Conservation (phyloP, 805 yeast species). For the Saccharomycopsis microspora region DNA sequence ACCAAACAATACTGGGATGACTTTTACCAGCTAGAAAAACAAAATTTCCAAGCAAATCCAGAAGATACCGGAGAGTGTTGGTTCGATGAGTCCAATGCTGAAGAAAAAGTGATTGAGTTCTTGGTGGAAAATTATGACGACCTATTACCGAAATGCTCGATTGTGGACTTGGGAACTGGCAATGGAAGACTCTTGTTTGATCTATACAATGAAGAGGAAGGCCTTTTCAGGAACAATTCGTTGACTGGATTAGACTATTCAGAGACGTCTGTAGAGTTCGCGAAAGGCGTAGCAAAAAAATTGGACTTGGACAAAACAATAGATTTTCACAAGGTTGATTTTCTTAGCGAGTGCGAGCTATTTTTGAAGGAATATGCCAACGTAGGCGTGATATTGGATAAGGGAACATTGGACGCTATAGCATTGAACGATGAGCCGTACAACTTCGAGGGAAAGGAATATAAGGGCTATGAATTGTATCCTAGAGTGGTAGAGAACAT, state of each 20-base stretch:
- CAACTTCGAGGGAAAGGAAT: slow-evolving; percentile 22
- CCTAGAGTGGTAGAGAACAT: slow-evolving; percentile 46
- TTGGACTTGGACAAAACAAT: slow-evolving; percentile 27
- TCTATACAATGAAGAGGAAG: slow-evolving; percentile 51
- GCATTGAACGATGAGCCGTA: slow-evolving; percentile 61
- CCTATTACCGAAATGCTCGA: slow-evolving; percentile 22
- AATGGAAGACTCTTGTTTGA: slow-evolving; percentile 84
- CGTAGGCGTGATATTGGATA: slow-evolving; percentile 76
- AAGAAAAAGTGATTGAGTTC: slow-evolving; percentile 67
- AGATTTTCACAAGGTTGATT: slow-evolving; percentile 57
- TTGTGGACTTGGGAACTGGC: slow-evolving; percentile 90
- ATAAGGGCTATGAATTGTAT: slow-evolving; percentile 42
- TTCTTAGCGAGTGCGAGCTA: slow-evolving; percentile 27
- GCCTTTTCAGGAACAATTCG: slow-evolving; percentile 19
- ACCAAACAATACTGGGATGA: slow-evolving; percentile 88
- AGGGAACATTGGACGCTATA: slow-evolving; percentile 95
- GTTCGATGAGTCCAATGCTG: slow-evolving; percentile 96
- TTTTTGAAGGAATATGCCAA: slow-evolving; percentile 24
- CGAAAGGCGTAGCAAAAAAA: slow-evolving; percentile 41
- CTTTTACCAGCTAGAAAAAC: slow-evolving; percentile 63
- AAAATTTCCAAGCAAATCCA: slow-evolving; percentile 58
- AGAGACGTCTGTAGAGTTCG: slow-evolving; percentile 66
- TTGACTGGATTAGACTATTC: slow-evolving; percentile 82
- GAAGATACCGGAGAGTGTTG: slow-evolving; percentile 92
- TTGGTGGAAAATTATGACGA: slow-evolving; percentile 39